Conservation (phyloP, 2,329 filamentous ascomycete species). For the Talaromyces sp. region DNA sequence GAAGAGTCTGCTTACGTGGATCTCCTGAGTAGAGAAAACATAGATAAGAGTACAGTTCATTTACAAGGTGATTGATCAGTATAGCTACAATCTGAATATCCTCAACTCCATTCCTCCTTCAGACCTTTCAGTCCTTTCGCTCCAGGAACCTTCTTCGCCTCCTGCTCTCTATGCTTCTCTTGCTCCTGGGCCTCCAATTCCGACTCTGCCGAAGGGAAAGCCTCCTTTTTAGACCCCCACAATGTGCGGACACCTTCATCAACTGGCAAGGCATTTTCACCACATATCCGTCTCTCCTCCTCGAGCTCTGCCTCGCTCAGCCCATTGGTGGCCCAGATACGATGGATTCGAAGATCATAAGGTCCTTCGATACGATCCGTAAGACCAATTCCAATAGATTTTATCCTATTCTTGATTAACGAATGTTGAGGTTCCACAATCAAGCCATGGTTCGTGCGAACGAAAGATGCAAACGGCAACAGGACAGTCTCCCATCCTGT, state of each 20-base stretch:
- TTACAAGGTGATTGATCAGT: background rate
- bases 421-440: constrained; percentile 91
- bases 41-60: background rate
- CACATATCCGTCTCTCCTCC: constrained; percentile 41
- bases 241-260: constrained; percentile 34
- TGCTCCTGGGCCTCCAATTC: constrained; percentile 8
- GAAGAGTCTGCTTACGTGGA: background rate
- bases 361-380: constrained; percentile 86
- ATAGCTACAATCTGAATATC: background rate
- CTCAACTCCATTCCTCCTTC: constrained; percentile 32
- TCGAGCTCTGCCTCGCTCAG: constrained; percentile 39
- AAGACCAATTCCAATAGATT: constrained; percentile 79
- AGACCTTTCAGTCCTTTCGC: constrained; percentile 36
- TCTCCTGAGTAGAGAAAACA: background rate
- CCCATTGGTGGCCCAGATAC: constrained; percentile 89
- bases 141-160: constrained; percentile 22
- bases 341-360: constrained; percentile 80
- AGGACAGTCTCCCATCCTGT: constrained; percentile 95
- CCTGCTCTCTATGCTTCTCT: constrained; percentile 13
- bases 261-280: constrained; percentile 35
- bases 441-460: constrained; percentile 87
- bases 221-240: constrained; percentile 23
- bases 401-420: constrained; percentile 79
- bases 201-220: constrained; percentile 7
- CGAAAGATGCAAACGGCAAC: constrained; percentile 87